Conservation (phyloP, 192 early-diverging fungal species). For the Coemansia asiatica region DNA sequence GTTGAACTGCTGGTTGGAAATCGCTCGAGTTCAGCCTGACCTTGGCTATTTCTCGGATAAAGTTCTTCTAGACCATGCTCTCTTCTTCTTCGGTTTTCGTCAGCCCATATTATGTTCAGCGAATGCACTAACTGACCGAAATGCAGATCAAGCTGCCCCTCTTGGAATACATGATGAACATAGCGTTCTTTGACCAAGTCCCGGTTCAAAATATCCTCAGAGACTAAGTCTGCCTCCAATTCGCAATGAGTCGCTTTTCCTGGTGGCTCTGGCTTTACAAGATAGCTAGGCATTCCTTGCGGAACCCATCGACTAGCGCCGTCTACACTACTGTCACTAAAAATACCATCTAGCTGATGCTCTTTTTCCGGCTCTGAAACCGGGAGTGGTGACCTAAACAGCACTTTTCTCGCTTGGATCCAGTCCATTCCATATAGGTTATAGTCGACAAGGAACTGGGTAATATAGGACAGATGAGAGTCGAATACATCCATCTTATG, state of each 20-base stretch:
- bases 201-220: constrained; percentile 67
- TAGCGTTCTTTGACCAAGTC: constrained; percentile 49
- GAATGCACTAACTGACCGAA: constrained; percentile 62
- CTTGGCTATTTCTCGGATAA: constrained; percentile 16
- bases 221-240: constrained; percentile 72
- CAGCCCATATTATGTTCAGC: constrained; percentile 63
- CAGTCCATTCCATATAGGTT: constrained; percentile 87
- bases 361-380: background rate
- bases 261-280: constrained; percentile 32
- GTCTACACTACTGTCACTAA: constrained; percentile 15
- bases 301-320: constrained; percentile 30
- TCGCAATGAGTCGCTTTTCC: constrained; percentile 66
- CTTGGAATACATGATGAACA: constrained; percentile 50
- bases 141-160: constrained; percentile 16
- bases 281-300: constrained; percentile 33
- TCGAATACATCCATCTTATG: constrained; percentile 71
- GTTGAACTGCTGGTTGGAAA: background rate
- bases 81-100: constrained; percentile 57
- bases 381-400: constrained; percentile 43
- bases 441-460: constrained; percentile 87
- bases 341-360: background rate
- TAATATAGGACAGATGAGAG: constrained; percentile 75
- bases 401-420: constrained; percentile 57
- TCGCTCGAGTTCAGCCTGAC: background rate
- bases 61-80: constrained; percentile 19